Conservation (phyloP, 2,329 filamentous ascomycete genomes). For the Aspergillus sp. region DNA sequence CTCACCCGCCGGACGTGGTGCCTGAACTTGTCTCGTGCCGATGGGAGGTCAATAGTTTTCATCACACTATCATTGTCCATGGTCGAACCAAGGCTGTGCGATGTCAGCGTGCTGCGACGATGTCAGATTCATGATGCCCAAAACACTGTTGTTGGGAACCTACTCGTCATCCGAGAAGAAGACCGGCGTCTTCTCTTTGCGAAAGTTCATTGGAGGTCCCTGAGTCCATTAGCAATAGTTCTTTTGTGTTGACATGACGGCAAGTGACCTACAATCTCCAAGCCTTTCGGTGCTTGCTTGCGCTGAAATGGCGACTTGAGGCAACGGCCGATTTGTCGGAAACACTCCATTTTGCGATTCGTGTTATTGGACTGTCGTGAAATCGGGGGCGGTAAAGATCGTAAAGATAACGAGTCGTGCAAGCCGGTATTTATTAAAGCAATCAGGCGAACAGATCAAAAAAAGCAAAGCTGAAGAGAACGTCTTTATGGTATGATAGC, state of each 20-base stretch:
- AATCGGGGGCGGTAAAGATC: background rate
- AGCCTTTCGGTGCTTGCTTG: slow-evolving; percentile 17
- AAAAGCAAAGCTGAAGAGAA: too few relatives aligned
- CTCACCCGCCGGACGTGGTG: slow-evolving; percentile 25
- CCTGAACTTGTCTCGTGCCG: slow-evolving; percentile 22
- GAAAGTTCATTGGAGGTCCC: slow-evolving; percentile 39
- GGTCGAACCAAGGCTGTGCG: slow-evolving; percentile 24
- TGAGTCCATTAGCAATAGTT: slow-evolving; percentile 15
- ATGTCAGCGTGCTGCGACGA: slow-evolving; percentile 27
- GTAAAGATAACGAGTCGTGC: too few relatives aligned
- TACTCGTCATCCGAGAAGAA: slow-evolving; percentile 35
- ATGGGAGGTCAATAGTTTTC: slow-evolving; percentile 19
- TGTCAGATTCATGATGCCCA: slow-evolving; percentile 18
- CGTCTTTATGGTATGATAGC: background rate
- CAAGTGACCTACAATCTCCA: slow-evolving; percentile 29
- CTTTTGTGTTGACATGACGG: background rate
- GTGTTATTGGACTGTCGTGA: background rate
- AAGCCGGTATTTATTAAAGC: too few relatives aligned
- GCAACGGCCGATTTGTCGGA: slow-evolving; percentile 29
- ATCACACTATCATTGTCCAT: slow-evolving; percentile 24
- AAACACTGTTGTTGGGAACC: slow-evolving; percentile 11
- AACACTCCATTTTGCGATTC: slow-evolving; percentile 25
- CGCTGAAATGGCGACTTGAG: slow-evolving; percentile 28
- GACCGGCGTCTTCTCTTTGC: slow-evolving; percentile 35
- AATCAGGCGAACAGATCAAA: too few relatives aligned